These are phyloP conservation scores for Gautieria morchelliformis DNA, from an alignment of 768 basidiomycete species.

Conservation along the genomic window DNA sequence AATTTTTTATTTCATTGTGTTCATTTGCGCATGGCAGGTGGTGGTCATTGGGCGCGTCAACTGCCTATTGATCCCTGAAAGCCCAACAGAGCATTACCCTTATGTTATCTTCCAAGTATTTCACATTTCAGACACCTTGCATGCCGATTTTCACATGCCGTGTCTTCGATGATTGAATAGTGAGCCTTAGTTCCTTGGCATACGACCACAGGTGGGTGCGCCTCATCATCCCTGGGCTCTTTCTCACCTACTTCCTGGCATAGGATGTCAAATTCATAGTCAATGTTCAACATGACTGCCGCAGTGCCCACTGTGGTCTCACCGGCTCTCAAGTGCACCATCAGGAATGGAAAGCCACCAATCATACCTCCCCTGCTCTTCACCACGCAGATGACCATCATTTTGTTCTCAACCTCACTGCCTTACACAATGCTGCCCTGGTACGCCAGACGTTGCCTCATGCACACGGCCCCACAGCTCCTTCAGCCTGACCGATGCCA, in stretches of 20 bases:
- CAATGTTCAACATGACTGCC: conserved; percentile 21
- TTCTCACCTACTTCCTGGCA: not conserved
- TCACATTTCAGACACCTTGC: not conserved
- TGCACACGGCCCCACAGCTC: not conserved
- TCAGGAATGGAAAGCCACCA: conserved; percentile 17
- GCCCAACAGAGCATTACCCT: not conserved
- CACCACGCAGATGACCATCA: conserved; percentile 12
- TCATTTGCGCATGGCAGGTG: not conserved
- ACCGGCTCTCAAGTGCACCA: conserved; percentile 3
- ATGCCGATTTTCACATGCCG: not conserved
- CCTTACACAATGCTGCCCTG: conserved; percentile 23
- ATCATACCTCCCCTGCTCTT: conserved; percentile 9
- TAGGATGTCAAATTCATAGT: conserved; percentile 14
- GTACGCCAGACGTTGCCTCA: conserved; percentile 15
- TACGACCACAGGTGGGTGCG: not conserved
- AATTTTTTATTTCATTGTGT: not conserved
- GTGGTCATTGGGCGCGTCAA: not conserved
- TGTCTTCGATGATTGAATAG: not conserved
- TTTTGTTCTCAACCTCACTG: conserved; percentile 21
- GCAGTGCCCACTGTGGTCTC: conserved; percentile 7
- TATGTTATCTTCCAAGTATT: not conserved
- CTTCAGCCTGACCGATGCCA: not conserved
- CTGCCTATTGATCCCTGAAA: not conserved
- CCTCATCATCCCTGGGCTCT: not conserved
- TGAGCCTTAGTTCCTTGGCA: not conserved